Percentiles rank a stretch among this genome's conserved stretches.
phyloP scores from a whole-genome alignment of 2,329 filamentous ascomycete species.

The Aspergillus flavus region DNA sequence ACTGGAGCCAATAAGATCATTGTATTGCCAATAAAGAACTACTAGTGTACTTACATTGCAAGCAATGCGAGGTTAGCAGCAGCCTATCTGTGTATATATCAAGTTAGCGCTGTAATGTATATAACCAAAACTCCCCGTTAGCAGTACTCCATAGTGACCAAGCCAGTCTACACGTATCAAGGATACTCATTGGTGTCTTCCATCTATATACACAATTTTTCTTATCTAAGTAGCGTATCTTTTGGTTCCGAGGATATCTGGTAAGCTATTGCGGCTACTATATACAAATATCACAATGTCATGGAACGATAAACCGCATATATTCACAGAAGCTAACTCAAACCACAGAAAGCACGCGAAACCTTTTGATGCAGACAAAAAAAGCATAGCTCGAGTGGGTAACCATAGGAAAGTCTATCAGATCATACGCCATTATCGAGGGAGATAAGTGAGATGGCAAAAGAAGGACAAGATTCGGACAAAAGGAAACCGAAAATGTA shows the following conservation, averaged over 20 bases:
- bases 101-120: too few relatives aligned
- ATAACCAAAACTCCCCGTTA: too few relatives aligned
- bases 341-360: neutral
- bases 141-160: neutral
- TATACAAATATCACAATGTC: neutral
- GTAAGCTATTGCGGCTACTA: neutral
- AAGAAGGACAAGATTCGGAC: neutral
- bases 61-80: neutral
- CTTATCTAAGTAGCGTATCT: neutral
- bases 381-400: slow-evolving; percentile 9
- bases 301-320: neutral
- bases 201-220: neutral
- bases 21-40: neutral
- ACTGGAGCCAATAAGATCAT: neutral
- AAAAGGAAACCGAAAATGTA: slow-evolving; percentile 15
- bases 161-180: neutral
- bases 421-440: slow-evolving; percentile 7
- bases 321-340: slow-evolving; percentile 4
- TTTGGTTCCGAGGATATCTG: neutral
- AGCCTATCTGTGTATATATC: neutral
- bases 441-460: slow-evolving; percentile 1
- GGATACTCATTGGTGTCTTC: neutral
- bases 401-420: slow-evolving; percentile 17
- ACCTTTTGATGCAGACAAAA: slow-evolving; percentile 2
- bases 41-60: neutral